Conservation (phyloP, 257 asterid genomes). For the Fraxinus quadrangulata region DNA sequence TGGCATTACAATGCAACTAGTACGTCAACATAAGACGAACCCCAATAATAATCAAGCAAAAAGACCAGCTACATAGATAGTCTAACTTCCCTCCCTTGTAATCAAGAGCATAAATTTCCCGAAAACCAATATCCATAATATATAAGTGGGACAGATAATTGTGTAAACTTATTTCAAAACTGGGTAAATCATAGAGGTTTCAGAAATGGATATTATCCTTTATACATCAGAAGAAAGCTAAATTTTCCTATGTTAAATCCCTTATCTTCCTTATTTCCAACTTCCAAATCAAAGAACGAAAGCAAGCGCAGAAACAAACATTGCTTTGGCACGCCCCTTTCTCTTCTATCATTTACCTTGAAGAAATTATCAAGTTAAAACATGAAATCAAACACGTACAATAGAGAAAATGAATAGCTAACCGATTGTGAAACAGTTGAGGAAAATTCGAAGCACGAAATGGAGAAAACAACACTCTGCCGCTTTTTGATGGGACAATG, state of each 20-base stretch:
- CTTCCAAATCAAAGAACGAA: constrained; percentile 13
- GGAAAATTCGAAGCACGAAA: constrained; percentile 19
- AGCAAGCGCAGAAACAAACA: not conserved
- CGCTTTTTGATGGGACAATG: constrained; percentile 30
- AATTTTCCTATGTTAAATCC: not conserved
- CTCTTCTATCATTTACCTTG: not conserved
- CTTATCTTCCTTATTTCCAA: not conserved
- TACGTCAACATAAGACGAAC: not conserved
- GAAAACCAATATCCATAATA: constrained; percentile 17
- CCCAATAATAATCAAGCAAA: not conserved
- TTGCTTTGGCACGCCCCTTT: constrained; percentile 1
- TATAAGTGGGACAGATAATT: not conserved
- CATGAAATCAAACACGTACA: not conserved
- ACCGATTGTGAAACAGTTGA: constrained; percentile 38
- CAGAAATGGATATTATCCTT: not conserved
- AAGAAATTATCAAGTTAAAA: not conserved
- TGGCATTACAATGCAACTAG: not conserved
- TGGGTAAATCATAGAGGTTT: not conserved
- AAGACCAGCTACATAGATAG: not conserved
- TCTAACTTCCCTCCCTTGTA: not conserved
- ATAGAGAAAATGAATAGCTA: constrained; percentile 7
- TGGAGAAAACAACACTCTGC: constrained; percentile 33
- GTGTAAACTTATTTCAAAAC: not conserved
- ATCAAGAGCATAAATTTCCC: not conserved
- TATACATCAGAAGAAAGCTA: not conserved